Percentiles rank a stretch among this genome's conserved stretches.
Evolutionary conservation across 1,139 yeast species (phyloP).

Genomic region (Geotrichum armillariae): DNA sequence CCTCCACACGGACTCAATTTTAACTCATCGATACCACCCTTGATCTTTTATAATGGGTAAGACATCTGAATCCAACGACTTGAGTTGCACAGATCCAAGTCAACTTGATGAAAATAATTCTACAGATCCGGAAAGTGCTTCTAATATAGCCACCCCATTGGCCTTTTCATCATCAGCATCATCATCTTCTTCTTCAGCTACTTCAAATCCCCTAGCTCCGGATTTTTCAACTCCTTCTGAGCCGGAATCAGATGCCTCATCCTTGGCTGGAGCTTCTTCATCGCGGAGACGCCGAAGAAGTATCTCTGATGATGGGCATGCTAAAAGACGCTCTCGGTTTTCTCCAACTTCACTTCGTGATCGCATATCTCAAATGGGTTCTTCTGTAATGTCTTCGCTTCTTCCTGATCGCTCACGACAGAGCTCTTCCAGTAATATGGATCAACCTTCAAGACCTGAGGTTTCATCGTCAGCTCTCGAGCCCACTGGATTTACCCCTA

Average conservation of each 20-base stretch:
- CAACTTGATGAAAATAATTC: background rate
- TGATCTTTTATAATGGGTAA: background rate
- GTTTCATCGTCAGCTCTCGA: background rate
- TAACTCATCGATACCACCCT: no score
- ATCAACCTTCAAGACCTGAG: background rate
- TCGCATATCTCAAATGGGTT: slow-evolving; percentile 21
- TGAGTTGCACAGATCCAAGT: background rate
- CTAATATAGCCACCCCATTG: background rate
- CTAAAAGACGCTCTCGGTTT: slow-evolving; percentile 12
- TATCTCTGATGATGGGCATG: slow-evolving; percentile 1
- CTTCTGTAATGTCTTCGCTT: slow-evolving; percentile 20
- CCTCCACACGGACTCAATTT: background rate
- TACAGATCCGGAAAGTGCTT: background rate
- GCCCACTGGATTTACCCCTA: background rate
- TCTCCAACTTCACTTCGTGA: slow-evolving; percentile 14
- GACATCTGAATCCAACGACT: background rate
- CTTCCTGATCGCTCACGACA: slow-evolving; percentile 14
- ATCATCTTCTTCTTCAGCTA: background rate
- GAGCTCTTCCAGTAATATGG: background rate
- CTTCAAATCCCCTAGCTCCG: background rate
- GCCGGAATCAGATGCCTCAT: background rate
- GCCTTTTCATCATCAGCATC: background rate
- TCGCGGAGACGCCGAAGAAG: background rate
- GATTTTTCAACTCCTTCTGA: background rate
- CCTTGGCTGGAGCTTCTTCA: no score